Evolutionary conservation across 805 yeast genomes (phyloP).

Genomic region (Candida taoyuanica): DNA sequence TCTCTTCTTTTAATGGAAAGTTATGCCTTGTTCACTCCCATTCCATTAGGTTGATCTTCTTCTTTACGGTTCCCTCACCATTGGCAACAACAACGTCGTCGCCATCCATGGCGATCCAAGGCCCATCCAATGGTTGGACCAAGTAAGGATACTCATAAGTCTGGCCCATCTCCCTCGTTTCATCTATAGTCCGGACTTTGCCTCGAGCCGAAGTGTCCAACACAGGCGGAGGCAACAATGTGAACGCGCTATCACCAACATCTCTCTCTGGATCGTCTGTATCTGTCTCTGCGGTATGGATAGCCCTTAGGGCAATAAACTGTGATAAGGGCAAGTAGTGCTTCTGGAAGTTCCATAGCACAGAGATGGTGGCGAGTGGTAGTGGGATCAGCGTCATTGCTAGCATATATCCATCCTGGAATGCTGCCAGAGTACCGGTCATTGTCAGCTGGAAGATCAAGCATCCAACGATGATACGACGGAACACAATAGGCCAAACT

Average conservation of each 20-base stretch:
- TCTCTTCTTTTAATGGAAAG: neutral
- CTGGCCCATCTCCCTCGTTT: constrained; percentile 64
- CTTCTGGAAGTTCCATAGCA: constrained; percentile 76
- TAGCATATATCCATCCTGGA: constrained; percentile 72
- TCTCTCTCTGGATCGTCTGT: constrained; percentile 20
- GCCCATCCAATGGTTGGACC: constrained; percentile 71
- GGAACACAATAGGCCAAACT: constrained; percentile 88
- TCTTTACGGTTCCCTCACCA: constrained; percentile 35
- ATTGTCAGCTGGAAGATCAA: constrained; percentile 84
- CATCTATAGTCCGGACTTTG: constrained; percentile 59
- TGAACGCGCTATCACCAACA: constrained; percentile 23
- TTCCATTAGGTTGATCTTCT: constrained; percentile 34
- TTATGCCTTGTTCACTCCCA: constrained; percentile 33
- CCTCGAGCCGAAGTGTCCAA: constrained; percentile 1
- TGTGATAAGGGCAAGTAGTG: constrained; percentile 75
- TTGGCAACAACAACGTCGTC: constrained; percentile 47
- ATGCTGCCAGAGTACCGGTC: constrained; percentile 80
- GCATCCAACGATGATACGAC: constrained; percentile 78
- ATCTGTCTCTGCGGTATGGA: constrained; percentile 42
- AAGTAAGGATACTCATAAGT: constrained; percentile 76
- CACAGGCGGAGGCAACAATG: constrained; percentile 3
- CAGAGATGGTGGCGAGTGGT: constrained; percentile 61
- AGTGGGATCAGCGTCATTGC: constrained; percentile 73
- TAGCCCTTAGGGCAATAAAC: constrained; percentile 84
- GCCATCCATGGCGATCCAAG: constrained; percentile 71